Evolutionary conservation across 495 filamentous ascomycete species (phyloP), one percentile per base, ranked within the genome.

Genomic region (Hypoxylon cercidicola): DNA sequence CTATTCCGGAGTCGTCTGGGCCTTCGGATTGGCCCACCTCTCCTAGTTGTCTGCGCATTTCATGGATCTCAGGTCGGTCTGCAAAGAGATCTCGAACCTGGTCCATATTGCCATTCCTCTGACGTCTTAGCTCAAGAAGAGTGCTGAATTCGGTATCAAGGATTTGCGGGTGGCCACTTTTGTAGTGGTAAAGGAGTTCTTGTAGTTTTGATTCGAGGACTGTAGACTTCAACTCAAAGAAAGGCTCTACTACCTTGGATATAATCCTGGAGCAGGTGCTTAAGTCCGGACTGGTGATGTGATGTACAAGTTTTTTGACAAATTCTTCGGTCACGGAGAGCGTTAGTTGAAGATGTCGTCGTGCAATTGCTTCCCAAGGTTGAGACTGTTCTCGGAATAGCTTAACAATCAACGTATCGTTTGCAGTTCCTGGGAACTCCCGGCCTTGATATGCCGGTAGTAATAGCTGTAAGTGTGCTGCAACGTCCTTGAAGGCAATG

Each of bases 101-200:
- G 15, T 69, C 53, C 10, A 21, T 10, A 11, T 45, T 21, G 23
- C 28, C 10, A 1, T 58, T 56, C 19, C 41, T 68, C 21, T 41
- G 47, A 10, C 41, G 49, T 40, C 47, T 60, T 20, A 18, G 25
- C 12, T 20, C 35, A 6, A 66, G 34, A 32, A 56, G 37, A n/a
- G 39, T 39, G 3, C 60, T 55, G 16, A 77, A 74, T n/a, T 72
- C 60, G 8, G 32, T 32, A 21, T 77, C 73, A 8, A 62, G 65
- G 39, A 70, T 71, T 32, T 70, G 61, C 2, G 70, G 70, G 44
- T 69, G 37, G 11, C 75, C 68, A 12, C 39, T 62, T 20, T 69
- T 72, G 52, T 75, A 78, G 11, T 74, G 74, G 6, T 54, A 66
- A 4, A 81, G 65, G 28, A 82, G 72, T 34, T 82, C 79, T 6